These are phyloP conservation scores for Blastocystis sp. DNA, from an alignment of 352 stramenopile genomes.

Conservation along the genomic window DNA sequence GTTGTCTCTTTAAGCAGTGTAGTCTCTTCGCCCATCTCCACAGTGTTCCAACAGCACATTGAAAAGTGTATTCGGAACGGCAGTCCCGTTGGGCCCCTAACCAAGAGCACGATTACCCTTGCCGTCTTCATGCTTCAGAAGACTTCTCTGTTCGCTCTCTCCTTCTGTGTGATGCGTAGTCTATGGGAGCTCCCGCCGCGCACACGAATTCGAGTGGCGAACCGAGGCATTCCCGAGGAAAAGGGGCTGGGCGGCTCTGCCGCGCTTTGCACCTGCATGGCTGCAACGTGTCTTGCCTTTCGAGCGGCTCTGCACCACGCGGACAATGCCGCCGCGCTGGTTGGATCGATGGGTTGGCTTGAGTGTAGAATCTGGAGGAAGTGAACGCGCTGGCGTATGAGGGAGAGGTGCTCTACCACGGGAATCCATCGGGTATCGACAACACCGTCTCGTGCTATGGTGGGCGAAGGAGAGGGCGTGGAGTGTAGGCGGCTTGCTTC, in stretches of 20 bases:
- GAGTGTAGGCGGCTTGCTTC: constrained; percentile 77
- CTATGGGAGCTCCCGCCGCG: not conserved
- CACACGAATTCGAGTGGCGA: constrained; percentile 37
- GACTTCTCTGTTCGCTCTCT: too few species aligned
- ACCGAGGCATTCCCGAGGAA: constrained; percentile 74
- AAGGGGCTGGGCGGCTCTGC: constrained; percentile 85
- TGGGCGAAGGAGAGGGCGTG: not conserved
- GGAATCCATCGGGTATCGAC: constrained; percentile 83
- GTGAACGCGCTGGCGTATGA: constrained; percentile 83
- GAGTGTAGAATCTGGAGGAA: constrained; percentile 67
- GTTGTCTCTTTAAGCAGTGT: constrained; percentile 1
- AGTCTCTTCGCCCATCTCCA: not conserved
- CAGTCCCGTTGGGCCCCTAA: too few species aligned
- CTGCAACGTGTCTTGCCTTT: constrained; percentile 74
- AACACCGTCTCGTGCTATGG: constrained; percentile 83
- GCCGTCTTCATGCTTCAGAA: too few species aligned
- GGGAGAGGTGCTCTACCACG: constrained; percentile 84
- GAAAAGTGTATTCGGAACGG: not conserved
- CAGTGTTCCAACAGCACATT: not conserved
- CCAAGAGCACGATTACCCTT: too few species aligned
- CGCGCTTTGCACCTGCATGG: constrained; percentile 81
- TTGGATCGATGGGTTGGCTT: not conserved
- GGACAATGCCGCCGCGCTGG: not conserved
- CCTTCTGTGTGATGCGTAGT: not conserved
- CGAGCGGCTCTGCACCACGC: not conserved